phyloP scores from a whole-genome alignment of 495 filamentous ascomycete species.

The Neurospora sp. region DNA sequence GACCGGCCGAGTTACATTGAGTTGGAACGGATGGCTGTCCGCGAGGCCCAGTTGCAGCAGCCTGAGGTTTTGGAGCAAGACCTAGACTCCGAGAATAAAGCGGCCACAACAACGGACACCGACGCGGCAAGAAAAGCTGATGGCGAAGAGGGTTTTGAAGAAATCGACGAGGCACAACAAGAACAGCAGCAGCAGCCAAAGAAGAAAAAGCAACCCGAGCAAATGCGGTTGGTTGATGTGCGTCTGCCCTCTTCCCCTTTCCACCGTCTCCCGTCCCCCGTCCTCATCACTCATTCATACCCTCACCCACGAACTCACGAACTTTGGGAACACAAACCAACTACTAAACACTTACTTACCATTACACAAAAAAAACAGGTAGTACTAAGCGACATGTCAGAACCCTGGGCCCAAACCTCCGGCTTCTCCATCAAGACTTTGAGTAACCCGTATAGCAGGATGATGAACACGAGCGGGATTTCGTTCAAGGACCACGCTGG shows the following conservation, averaged over 20 bases:
- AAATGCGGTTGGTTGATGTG: constrained; percentile 56
- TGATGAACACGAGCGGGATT: constrained; percentile 97
- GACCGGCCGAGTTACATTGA: constrained; percentile 45
- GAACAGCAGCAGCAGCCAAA: constrained; percentile 17
- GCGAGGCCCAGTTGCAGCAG: constrained; percentile 7
- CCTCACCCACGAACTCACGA: too few relatives aligned
- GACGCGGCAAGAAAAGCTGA: background rate
- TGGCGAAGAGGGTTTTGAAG: background rate
- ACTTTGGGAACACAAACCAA: background rate
- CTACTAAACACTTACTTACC: background rate
- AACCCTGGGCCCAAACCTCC: constrained; percentile 74
- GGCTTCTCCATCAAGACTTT: constrained; percentile 76
- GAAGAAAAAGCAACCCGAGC: constrained; percentile 6
- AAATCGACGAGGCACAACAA: constrained; percentile 4
- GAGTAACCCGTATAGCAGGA: constrained; percentile 88
- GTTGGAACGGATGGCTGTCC: constrained; percentile 32
- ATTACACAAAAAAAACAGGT: constrained; percentile 29
- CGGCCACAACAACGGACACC: background rate
- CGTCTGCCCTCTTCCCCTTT: constrained; percentile 1
- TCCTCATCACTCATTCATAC: background rate
- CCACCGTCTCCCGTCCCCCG: too few relatives aligned
- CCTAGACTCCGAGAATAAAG: background rate
- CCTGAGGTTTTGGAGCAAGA: background rate
- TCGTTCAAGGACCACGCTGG: constrained; percentile 79
- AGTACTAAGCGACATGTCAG: constrained; percentile 97